A percentile compares a stretch with the other conserved stretches of the same genome.
phyloP scores from a whole-genome alignment of 2,329 filamentous ascomycete species.

The Aureobasidium sp. region DNA sequence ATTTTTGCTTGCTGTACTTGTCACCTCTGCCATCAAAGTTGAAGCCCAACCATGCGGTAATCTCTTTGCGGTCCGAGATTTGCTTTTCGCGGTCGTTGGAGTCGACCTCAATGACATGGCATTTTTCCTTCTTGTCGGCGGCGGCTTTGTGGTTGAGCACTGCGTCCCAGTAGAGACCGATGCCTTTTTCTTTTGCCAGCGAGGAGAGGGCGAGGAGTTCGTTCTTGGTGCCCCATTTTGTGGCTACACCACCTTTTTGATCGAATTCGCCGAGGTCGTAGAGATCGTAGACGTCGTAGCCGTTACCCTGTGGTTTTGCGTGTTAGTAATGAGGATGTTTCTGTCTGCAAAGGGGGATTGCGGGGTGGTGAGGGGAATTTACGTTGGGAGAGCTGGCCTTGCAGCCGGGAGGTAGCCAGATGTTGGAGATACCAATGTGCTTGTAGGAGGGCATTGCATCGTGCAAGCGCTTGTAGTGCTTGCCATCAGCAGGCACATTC shows the following conservation, averaged over 20 bases:
- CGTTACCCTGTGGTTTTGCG: constrained; percentile 43
- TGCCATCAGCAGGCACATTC: constrained; percentile 55
- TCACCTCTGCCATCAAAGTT: constrained; percentile 52
- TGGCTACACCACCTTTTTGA: constrained; percentile 52
- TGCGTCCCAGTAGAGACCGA: constrained; percentile 59
- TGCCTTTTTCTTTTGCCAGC: constrained; percentile 43
- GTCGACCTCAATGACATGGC: constrained; percentile 54
- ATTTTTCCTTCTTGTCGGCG: constrained; percentile 56
- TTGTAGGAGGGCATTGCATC: constrained; percentile 47
- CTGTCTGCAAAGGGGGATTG: background rate
- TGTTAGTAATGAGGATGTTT: background rate
- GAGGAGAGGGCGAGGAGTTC: constrained; percentile 48
- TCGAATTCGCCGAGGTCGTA: constrained; percentile 54
- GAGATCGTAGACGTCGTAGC: constrained; percentile 54
- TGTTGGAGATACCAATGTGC: constrained; percentile 50
- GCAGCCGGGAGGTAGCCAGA: constrained; percentile 63
- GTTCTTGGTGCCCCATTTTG: constrained; percentile 60
- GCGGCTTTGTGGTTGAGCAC: constrained; percentile 64
- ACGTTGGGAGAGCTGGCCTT: constrained; percentile 47
- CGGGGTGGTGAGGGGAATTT: background rate
- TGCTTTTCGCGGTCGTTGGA: constrained; percentile 43
- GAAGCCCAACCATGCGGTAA: constrained; percentile 60
- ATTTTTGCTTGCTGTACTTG: constrained; percentile 53
- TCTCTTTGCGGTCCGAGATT: constrained; percentile 47
- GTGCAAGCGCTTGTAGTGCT: constrained; percentile 54